phyloP scores from a whole-genome alignment of 192 early-diverging fungal species.

The Obelidium mucronatum region DNA sequence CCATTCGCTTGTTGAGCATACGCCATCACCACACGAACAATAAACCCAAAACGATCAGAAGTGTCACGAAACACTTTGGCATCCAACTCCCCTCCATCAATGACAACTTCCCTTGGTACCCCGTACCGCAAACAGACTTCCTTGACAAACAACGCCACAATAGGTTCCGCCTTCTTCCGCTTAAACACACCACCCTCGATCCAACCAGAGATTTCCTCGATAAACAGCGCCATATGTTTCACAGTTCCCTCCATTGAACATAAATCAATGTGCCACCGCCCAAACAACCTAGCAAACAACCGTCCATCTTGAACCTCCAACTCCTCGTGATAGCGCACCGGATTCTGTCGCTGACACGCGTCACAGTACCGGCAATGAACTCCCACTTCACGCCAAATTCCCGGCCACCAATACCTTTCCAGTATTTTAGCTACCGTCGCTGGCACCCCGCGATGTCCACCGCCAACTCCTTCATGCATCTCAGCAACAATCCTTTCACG shows the following conservation, averaged over 20 bases:
- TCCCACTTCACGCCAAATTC: not conserved
- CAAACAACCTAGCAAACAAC: not conserved
- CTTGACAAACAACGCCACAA: not conserved
- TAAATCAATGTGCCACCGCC: not conserved
- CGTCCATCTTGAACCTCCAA: not conserved
- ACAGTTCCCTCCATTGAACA: slow-evolving; percentile 41
- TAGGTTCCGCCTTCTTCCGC: not conserved
- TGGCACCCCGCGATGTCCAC: not conserved
- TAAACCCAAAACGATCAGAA: not conserved
- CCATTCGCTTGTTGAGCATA: not conserved
- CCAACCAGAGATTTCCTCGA: not conserved
- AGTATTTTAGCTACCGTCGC: not conserved
- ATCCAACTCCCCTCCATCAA: not conserved
- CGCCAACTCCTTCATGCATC: not conserved
- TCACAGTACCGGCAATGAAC: not conserved
- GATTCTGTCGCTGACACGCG: not conserved
- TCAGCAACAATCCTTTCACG: not conserved
- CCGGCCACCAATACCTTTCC: not conserved
- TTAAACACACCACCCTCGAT: not conserved
- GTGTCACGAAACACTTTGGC: not conserved
- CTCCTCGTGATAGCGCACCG: not conserved
- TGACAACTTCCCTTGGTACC: not conserved
- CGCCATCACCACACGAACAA: not conserved
- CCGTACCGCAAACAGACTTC: not conserved
- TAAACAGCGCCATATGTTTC: not conserved